phyloP scores from a whole-genome alignment of 345 rosid species.

The Eutrema yunnanense region DNA sequence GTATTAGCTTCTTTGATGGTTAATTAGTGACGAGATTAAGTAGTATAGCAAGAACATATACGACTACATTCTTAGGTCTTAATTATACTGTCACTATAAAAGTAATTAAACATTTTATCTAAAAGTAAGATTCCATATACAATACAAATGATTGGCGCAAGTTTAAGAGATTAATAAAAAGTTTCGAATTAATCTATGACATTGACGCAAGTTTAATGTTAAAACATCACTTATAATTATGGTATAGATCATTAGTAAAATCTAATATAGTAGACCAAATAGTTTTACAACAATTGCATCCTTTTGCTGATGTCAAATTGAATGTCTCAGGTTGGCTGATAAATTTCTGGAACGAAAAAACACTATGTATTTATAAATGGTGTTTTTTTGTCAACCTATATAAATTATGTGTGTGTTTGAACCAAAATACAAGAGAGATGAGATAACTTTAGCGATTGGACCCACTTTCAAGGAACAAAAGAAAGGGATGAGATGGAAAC shows the following conservation, averaged over 20 bases:
- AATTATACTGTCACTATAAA: background rate
- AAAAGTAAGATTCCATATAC: background rate
- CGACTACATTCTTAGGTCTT: background rate
- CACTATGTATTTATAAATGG: background rate
- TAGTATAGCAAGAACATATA: background rate
- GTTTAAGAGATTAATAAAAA: background rate
- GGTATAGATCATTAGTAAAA: background rate
- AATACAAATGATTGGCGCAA: background rate
- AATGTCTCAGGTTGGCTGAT: background rate
- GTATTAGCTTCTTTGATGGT: background rate
- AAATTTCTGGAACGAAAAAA: background rate
- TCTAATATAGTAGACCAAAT: background rate
- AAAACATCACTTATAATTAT: background rate
- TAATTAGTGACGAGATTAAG: background rate
- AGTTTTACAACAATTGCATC: background rate
- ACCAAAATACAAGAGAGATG: background rate
- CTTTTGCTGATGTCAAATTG: background rate
- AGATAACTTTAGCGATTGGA: slow-evolving; percentile 14
- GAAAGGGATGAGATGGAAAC: slow-evolving; percentile 24
- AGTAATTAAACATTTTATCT: background rate
- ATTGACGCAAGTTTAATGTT: background rate
- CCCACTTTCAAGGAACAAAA: slow-evolving; percentile 12
- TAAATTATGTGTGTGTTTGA: background rate
- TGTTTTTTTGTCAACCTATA: background rate
- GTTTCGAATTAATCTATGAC: background rate